Base-by-base conservation (phyloP, 495 filamentous ascomycete species). In the Penicillium taxi region DNA sequence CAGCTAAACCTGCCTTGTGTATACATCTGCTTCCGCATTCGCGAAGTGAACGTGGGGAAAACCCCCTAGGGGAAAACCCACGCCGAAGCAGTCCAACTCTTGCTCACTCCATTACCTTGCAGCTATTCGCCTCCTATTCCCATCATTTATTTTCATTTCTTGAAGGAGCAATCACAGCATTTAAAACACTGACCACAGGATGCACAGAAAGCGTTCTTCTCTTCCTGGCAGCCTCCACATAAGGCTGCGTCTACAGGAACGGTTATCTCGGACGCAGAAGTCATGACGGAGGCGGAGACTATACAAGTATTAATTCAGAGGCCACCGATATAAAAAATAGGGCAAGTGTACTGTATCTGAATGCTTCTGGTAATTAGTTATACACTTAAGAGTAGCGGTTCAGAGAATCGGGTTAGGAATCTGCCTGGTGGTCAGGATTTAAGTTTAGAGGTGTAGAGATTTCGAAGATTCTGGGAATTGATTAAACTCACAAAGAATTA, bases 41-140 rank as follows among this genome's bases (percentile, higher is more conserved):
- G n/a, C n/a, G n/a, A n/a, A n/a, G n/a, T n/a, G n/a, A n/a, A n/a
- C n/a, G n/a, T n/a, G n/a, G n/a, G n/a, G n/a, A n/a, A n/a, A n/a
- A n/a, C n/a, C n/a, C n/a, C n/a, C n/a, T n/a, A n/a, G n/a, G n/a
- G n/a, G n/a, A n/a, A n/a, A n/a, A n/a, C n/a, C n/a, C n/a, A n/a
- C n/a, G n/a, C n/a, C n/a, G n/a, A n/a, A n/a, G n/a, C n/a, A n/a
- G n/a, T n/a, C n/a, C n/a, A 23, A 31, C 25, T 40, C 29, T 19
- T 32, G 37, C 6, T 35, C 17, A 22, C 17, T 35, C 32, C 17
- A 6, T 16, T 39, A 6, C 25, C 26, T 30, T 31, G 36, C 27
- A 39, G 36, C 27, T 39, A 32, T 39, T 39, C 27, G 18, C 36
- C 17, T 33, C 30, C 30, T 18, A 12, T 7, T 33, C 30, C 30